phyloP scores from a whole-genome alignment of 1,284 basidiomycete species.

The Moniliophthora roreri region DNA sequence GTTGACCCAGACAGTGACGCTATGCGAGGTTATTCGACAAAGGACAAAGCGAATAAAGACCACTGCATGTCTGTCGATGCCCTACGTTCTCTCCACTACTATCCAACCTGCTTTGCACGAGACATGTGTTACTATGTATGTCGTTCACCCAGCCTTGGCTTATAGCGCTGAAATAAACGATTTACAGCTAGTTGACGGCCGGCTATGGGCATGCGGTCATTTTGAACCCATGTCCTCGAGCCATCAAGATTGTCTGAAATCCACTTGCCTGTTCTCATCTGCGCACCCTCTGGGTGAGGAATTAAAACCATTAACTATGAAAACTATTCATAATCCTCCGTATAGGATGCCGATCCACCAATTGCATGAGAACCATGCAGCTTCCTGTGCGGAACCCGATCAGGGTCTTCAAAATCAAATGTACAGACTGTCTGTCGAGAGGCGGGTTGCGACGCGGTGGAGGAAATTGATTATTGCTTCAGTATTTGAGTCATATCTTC shows the following conservation, averaged over 20 bases:
- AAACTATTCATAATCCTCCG: constrained; percentile 2
- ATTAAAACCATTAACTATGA: not conserved
- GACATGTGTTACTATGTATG: constrained; percentile 75
- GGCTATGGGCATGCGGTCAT: constrained; percentile 76
- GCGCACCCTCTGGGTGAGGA: constrained; percentile 53
- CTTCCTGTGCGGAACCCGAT: constrained; percentile 73
- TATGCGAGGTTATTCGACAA: too few species aligned
- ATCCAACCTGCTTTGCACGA: constrained; percentile 17
- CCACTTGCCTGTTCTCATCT: constrained; percentile 71
- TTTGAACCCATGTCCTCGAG: constrained; percentile 74
- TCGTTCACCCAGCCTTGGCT: constrained; percentile 18
- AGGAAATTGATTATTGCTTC: not conserved
- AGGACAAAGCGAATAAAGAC: constrained; percentile 2
- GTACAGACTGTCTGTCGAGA: constrained; percentile 54
- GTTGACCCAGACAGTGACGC: too few species aligned
- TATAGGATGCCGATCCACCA: constrained; percentile 58
- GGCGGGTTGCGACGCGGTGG: constrained; percentile 22
- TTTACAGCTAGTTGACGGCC: constrained; percentile 71
- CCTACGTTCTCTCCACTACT: constrained; percentile 9
- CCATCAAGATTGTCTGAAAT: constrained; percentile 62
- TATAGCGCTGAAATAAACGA: constrained; percentile 7
- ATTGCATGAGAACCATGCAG: constrained; percentile 68
- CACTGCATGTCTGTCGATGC: not conserved
- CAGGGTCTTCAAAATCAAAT: constrained; percentile 60
- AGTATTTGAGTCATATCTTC: not conserved